These are phyloP conservation scores for Phaeomoniella chlamydospora DNA, from an alignment of 2,329 filamentous ascomycete species.

Conservation along the genomic window DNA sequence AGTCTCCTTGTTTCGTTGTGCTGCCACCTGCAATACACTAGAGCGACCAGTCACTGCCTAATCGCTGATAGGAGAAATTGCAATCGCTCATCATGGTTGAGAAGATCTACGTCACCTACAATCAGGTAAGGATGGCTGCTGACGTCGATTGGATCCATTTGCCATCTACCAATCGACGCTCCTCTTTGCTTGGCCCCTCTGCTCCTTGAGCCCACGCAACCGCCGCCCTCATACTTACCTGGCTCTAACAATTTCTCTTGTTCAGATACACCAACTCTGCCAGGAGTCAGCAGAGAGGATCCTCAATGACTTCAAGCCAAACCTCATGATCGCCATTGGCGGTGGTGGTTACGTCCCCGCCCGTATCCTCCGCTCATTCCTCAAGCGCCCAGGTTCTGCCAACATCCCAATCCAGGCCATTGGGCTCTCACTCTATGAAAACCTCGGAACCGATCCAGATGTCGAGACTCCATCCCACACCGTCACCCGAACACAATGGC, in stretches of 20 bases:
- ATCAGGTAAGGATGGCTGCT: slow-evolving; percentile 77
- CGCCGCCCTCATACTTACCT: too few species aligned
- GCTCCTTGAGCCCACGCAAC: too few species aligned
- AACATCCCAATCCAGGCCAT: slow-evolving; percentile 99
- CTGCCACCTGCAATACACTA: too few species aligned
- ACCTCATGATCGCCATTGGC: slow-evolving; percentile 97
- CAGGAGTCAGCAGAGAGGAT: slow-evolving; percentile 70
- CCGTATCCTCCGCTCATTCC: slow-evolving; percentile 88
- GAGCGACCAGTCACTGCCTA: too few species aligned
- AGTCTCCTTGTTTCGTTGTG: too few species aligned
- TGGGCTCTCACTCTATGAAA: slow-evolving; percentile 91
- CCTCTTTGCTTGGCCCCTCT: too few species aligned
- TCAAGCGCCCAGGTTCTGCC: slow-evolving; percentile 70
- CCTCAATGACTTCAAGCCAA: slow-evolving; percentile 72
- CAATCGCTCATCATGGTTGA: slow-evolving; percentile 68
- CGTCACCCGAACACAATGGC: slow-evolving; percentile 96
- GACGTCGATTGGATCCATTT: too few species aligned
- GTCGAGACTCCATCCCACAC: slow-evolving; percentile 78
- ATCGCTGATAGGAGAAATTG: too few species aligned
- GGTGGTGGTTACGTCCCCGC: slow-evolving; percentile 95
- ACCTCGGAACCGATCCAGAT: slow-evolving; percentile 43
- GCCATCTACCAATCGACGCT: too few species aligned
- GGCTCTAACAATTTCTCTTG: too few species aligned
- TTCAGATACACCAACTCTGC: slow-evolving; percentile 91
- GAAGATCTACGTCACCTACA: slow-evolving; percentile 84